Conservation (phyloP, 2,329 filamentous ascomycete genomes). For the Aureobasidium pullulans region DNA sequence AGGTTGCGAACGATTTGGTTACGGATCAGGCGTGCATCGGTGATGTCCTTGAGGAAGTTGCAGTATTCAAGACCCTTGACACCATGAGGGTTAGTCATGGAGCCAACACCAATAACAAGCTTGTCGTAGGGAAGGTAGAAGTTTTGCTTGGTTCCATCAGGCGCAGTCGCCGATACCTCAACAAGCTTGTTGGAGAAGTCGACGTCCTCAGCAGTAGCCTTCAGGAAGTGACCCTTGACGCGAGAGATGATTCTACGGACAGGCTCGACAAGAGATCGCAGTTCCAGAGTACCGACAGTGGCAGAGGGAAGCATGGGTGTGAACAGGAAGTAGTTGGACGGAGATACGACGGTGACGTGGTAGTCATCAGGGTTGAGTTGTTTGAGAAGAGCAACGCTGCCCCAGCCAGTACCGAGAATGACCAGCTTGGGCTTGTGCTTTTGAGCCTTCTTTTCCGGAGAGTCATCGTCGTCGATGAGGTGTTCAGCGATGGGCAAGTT, state of each 20-base stretch:
- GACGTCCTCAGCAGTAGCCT: conserved; percentile 77
- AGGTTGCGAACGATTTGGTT: conserved; percentile 85
- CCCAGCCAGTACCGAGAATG: conserved; percentile 91
- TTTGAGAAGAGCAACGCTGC: conserved; percentile 85
- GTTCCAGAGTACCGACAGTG: conserved; percentile 87
- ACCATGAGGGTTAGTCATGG: conserved; percentile 87
- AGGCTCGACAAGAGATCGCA: conserved; percentile 87
- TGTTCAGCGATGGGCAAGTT: conserved; percentile 87
- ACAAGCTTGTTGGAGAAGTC: conserved; percentile 88
- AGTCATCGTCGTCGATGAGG: conserved; percentile 83
- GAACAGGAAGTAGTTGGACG: conserved; percentile 94
- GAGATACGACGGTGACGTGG: conserved; percentile 90
- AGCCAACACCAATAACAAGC: conserved; percentile 84
- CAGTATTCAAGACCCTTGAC: conserved; percentile 92
- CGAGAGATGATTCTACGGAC: conserved; percentile 74
- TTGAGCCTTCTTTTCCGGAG: conserved; percentile 57
- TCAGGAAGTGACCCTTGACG: conserved; percentile 81
- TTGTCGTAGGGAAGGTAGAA: conserved; percentile 99
- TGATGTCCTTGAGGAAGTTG: conserved; percentile 91
- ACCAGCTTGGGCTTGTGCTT: conserved; percentile 91
- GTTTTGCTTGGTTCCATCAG: conserved; percentile 61
- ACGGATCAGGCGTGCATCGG: conserved; percentile 81
- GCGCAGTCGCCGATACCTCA: conserved; percentile 69
- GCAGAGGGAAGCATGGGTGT: conserved; percentile 97
- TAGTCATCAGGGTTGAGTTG: conserved; percentile 85